Base-by-base conservation (phyloP, 2,329 filamentous ascomycete species). In the Ilyonectria sp. region DNA sequence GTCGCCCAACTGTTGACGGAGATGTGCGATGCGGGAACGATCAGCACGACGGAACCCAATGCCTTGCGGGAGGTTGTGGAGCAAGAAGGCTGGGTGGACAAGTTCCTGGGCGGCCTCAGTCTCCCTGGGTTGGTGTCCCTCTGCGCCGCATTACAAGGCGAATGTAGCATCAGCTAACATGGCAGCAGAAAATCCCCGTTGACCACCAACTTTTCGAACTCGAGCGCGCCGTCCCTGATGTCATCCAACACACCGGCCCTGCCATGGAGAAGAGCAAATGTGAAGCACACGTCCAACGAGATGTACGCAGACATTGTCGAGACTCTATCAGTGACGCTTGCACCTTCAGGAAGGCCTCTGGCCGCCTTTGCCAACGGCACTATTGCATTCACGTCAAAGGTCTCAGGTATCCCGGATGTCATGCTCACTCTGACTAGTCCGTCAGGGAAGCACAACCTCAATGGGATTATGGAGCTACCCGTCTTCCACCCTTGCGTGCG, bases 401-500 rank as follows among this genome's bases (percentile, higher is more conserved):
- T 99, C 46, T 98, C 95, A 1, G 96, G 96, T 5, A 90, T 98
- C 3, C 96, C 96, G 1, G 95, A 99, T 78, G 87, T 99, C n/a
- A 80, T 94, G 19, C 84, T 99, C 10, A 92, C 88, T 15, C 86
- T 99, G 31, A 92, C 92, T 1, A 92, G 93, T 2, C 93, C 94
- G 0, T 93, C 93, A 1, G 93, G 93, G n/a, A 93, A 91, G 71
- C 92, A 93, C 76, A 91, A 91, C 57, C 86, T 98, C 55, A 87
- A 85, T 17, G 90, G 88, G 69, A 88, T 95, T 40, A 90, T 99
- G 79, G 92, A 97, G 71, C 84, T 97, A 2, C 96, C 95, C 1
- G 94, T 98, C 0, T 99, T 99, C 75, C 96, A 99, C 79, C 96
- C 96, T 0, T 98, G 96, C 76, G 96, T 99, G 9, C 88, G 96